Conservation (phyloP, 1,139 yeast species). For the Taphrina betulina region DNA sequence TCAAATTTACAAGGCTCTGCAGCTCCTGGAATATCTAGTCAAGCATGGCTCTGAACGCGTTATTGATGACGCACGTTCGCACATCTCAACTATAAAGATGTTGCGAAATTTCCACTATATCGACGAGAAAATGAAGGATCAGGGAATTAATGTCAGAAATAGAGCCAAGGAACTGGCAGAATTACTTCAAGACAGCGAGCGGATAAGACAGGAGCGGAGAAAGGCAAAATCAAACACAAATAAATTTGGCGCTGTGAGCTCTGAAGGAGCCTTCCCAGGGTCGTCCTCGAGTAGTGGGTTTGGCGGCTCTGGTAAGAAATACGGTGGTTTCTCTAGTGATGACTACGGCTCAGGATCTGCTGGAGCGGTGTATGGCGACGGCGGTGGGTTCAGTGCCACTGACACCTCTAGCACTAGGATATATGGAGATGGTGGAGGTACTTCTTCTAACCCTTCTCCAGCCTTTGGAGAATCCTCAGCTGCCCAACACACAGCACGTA, state of each 20-base stretch:
- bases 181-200: slow-evolving; percentile 71
- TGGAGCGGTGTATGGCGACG: slow-evolving; percentile 70
- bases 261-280: slow-evolving; percentile 47
- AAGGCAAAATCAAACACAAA: slow-evolving; percentile 80
- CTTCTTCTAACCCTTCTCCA: slow-evolving; percentile 9
- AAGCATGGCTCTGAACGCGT: slow-evolving; percentile 93
- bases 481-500: slow-evolving; percentile 18
- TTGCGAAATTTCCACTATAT: slow-evolving; percentile 90
- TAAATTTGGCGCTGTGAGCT: slow-evolving; percentile 62
- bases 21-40: slow-evolving; percentile 81
- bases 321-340: slow-evolving; percentile 48
- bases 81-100: slow-evolving; percentile 78
- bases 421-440: slow-evolving; percentile 40
- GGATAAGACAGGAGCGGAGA: slow-evolving; percentile 79
- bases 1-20: slow-evolving; percentile 91
- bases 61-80: slow-evolving; percentile 90
- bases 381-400: slow-evolving; percentile 54
- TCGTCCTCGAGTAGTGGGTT: slow-evolving; percentile 43
- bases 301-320: slow-evolving; percentile 42
- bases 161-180: slow-evolving; percentile 74
- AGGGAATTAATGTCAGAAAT: slow-evolving; percentile 92
- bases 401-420: slow-evolving; percentile 46
- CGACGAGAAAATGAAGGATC: slow-evolving; percentile 92
- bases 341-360: slow-evolving; percentile 48
- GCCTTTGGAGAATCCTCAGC: slow-evolving; percentile 30